These are phyloP conservation scores for Monosporozyma siamensis DNA, from an alignment of 805 yeast species.

Conservation along the genomic window DNA sequence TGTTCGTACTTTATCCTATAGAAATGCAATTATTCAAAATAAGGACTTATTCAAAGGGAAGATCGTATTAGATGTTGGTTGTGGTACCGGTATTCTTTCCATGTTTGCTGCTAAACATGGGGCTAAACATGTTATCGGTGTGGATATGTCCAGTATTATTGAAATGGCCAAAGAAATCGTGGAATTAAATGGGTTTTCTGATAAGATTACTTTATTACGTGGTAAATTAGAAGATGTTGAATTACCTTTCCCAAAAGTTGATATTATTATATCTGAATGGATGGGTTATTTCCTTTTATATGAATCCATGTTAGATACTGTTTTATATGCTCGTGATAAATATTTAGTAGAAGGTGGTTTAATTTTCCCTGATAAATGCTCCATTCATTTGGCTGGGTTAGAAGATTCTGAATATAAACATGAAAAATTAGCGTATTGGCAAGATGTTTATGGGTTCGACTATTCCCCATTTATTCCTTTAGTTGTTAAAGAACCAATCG, in stretches of 20 bases:
- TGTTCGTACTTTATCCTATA: slow-evolving; percentile 82
- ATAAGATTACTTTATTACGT: slow-evolving; percentile 76
- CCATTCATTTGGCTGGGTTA: slow-evolving; percentile 81
- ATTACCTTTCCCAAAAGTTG: slow-evolving; percentile 81
- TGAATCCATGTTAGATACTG: slow-evolving; percentile 97
- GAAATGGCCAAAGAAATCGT: slow-evolving; percentile 92
- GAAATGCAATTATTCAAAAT: slow-evolving; percentile 88
- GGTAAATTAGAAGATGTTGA: slow-evolving; percentile 92
- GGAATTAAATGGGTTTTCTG: slow-evolving; percentile 70
- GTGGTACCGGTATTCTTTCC: slow-evolving; percentile 96
- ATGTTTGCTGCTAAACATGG: slow-evolving; percentile 99
- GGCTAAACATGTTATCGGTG: slow-evolving; percentile 94
- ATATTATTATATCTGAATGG: slow-evolving; percentile 95
- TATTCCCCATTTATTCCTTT: slow-evolving; percentile 80
- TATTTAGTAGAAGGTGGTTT: slow-evolving; percentile 73
- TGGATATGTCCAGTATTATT: slow-evolving; percentile 93
- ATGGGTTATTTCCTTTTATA: slow-evolving; percentile 96
- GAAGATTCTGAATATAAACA: slow-evolving; percentile 89
- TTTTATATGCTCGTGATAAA: slow-evolving; percentile 84
- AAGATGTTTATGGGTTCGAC: slow-evolving; percentile 94
- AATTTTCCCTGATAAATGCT: slow-evolving; percentile 89
- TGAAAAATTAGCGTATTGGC: slow-evolving; percentile 91
- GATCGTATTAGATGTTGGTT: slow-evolving; percentile 93
- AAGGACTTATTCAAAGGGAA: slow-evolving; percentile 84
- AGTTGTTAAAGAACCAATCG: slow-evolving; percentile 89